Evolutionary conservation across 208 protist species (phyloP).

Genomic region (Wallacemonas collosoma): DNA sequence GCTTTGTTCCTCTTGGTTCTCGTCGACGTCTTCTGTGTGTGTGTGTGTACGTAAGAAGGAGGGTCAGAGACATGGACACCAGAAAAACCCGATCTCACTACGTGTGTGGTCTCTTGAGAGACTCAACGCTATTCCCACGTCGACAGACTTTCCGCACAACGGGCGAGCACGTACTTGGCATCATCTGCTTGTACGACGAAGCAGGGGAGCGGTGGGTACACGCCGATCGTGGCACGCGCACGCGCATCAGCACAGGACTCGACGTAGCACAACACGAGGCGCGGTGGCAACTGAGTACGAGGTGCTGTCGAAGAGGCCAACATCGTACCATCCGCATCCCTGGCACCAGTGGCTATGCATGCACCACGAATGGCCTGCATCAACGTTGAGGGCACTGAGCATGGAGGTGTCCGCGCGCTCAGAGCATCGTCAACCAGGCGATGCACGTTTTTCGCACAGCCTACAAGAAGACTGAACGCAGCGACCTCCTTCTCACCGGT

Average conservation of each 20-base stretch:
- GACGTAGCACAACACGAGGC: constrained; percentile 9
- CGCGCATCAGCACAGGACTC: not conserved
- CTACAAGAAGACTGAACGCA: constrained; percentile 6
- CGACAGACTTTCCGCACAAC: not conserved
- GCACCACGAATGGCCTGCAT: no score
- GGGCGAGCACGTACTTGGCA: not conserved
- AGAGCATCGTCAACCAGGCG: not conserved
- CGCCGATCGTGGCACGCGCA: not conserved
- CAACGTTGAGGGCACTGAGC: not conserved
- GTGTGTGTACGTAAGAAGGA: no score
- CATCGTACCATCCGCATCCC: no score
- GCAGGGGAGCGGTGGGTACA: constrained; percentile 9
- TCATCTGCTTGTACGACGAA: not conserved
- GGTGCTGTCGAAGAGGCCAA: not conserved
- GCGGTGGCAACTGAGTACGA: not conserved
- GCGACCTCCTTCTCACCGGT: not conserved
- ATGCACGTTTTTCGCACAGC: not conserved
- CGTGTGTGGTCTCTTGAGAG: not conserved
- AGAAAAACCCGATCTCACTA: no score
- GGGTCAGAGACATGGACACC: no score
- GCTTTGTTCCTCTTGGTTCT: no score
- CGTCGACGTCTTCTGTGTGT: no score
- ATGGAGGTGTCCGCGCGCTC: not conserved
- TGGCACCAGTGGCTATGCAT: no score
- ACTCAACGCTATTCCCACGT: not conserved